Evolutionary conservation across 768 basidiomycete species (phyloP).

Genomic region (Boletus vinaceobasis): DNA sequence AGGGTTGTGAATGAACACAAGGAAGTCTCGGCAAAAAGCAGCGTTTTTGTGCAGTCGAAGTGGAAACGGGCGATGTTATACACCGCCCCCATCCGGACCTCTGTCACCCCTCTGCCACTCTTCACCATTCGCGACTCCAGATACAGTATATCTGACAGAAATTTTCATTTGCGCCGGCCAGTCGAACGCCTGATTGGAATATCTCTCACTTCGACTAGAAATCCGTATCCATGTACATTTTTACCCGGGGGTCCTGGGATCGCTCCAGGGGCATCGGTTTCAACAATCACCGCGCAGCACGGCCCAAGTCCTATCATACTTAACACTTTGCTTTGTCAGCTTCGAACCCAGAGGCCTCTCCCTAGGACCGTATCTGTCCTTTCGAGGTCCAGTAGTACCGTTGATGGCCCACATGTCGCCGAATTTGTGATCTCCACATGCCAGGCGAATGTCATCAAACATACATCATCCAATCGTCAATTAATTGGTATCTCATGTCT

Average conservation of each 20-base stretch:
- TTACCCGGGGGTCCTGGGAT: neutral
- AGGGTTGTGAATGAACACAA: conserved; percentile 23
- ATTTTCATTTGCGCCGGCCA: neutral
- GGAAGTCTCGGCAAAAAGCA: neutral
- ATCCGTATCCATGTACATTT: neutral
- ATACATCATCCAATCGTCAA: neutral
- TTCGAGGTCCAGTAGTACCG: neutral
- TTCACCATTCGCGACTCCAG: neutral
- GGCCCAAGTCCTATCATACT: too few species aligned
- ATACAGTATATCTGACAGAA: neutral
- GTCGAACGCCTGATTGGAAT: too few species aligned
- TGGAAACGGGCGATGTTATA: conserved; percentile 34
- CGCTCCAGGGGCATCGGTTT: neutral
- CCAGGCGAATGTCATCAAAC: neutral
- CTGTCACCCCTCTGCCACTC: conserved; percentile 25
- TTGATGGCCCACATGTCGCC: neutral
- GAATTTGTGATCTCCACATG: neutral
- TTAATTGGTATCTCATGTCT: neutral
- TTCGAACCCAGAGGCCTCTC: too few species aligned
- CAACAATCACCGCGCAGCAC: neutral
- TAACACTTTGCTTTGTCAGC: too few species aligned
- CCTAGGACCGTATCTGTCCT: neutral
- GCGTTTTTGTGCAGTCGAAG: conserved; percentile 26
- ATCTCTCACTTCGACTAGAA: too few species aligned
- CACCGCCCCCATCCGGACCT: conserved; percentile 30